phyloP scores from a whole-genome alignment of 805 yeast genomes.

The Saccharomyces eubayanus region DNA sequence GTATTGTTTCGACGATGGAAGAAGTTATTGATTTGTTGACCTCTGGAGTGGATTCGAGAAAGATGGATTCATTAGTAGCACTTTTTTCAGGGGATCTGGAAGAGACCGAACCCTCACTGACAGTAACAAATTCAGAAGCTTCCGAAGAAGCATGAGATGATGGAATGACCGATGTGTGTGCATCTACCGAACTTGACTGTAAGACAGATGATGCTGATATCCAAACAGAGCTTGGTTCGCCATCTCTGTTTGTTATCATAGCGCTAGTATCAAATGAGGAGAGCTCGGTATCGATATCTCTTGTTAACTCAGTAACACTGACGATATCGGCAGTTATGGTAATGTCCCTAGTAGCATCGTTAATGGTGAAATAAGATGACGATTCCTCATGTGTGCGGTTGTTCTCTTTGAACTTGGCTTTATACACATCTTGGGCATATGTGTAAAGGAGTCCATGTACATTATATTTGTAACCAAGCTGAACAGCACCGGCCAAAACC shows the following conservation, averaged over 20 bases:
- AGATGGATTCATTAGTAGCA: background rate
- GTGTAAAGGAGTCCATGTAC: slow-evolving; percentile 15
- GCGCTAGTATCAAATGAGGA: slow-evolving; percentile 2
- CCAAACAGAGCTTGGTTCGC: background rate
- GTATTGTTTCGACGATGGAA: background rate
- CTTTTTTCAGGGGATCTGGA: background rate
- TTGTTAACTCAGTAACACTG: slow-evolving; percentile 8
- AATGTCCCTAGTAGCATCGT: slow-evolving; percentile 12
- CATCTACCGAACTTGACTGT: background rate
- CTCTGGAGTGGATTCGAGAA: background rate
- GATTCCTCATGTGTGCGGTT: slow-evolving; percentile 3
- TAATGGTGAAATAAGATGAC: slow-evolving; percentile 12
- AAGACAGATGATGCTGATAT: background rate
- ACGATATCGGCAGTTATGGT: slow-evolving; percentile 18
- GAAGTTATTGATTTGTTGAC: background rate
- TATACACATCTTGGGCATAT: slow-evolving; percentile 13
- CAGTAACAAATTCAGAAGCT: background rate
- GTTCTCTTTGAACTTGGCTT: slow-evolving; percentile 4
- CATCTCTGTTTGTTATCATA: background rate
- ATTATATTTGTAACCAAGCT: slow-evolving; percentile 20
- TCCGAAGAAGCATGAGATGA: background rate
- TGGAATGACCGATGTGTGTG: background rate
- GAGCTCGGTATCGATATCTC: slow-evolving; percentile 6
- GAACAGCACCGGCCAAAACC: slow-evolving; percentile 18
- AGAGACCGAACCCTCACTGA: background rate